Conservation (phyloP, 2,329 filamentous ascomycete genomes). For the Seiridium unicorne region DNA sequence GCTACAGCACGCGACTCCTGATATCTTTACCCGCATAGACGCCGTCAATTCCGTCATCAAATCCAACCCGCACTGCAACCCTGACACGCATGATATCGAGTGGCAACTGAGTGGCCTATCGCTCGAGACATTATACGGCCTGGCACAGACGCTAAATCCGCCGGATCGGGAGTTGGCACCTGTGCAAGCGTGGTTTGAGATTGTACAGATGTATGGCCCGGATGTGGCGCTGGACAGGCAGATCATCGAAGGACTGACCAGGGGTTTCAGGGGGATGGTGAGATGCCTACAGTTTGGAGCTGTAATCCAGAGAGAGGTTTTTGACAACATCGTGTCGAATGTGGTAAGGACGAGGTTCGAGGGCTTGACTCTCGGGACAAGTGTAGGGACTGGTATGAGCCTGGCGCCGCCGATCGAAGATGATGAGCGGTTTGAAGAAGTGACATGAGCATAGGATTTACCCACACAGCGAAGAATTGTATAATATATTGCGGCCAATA, state of each 20-base stretch:
- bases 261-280: constrained; percentile 41
- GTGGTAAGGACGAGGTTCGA: constrained; percentile 30
- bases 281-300: constrained; percentile 48
- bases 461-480: too few relatives aligned
- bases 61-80: neutral
- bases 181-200: constrained; percentile 55
- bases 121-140: constrained; percentile 40
- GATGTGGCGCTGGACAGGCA: constrained; percentile 32
- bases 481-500: too few relatives aligned
- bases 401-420: neutral
- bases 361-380: neutral
- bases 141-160: constrained; percentile 43
- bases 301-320: constrained; percentile 41
- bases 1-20: constrained; percentile 19
- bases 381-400: neutral
- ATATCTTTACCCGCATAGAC: constrained; percentile 14
- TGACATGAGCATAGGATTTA: neutral
- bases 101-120: constrained; percentile 40
- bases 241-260: constrained; percentile 35
- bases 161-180: constrained; percentile 44
- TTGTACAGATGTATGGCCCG: constrained; percentile 39
- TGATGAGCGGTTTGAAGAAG: neutral
- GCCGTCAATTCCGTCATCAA: neutral
- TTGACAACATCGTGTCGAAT: constrained; percentile 42
- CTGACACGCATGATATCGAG: constrained; percentile 15